Evolutionary conservation across 2,329 filamentous ascomycete species (phyloP).

Genomic region (Cercospora sp.): DNA sequence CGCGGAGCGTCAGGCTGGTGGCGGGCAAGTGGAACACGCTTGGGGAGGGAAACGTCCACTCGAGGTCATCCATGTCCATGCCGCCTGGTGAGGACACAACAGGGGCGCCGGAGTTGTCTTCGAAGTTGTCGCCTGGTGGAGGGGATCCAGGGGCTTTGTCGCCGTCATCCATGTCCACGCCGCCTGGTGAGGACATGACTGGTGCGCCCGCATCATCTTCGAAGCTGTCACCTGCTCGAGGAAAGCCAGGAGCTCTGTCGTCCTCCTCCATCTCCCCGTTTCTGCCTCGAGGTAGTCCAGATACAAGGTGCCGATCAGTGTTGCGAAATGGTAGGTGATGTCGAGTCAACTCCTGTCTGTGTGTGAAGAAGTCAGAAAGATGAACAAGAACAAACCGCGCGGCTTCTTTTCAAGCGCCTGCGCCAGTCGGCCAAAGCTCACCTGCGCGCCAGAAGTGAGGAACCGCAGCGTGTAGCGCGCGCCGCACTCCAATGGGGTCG

Average conservation of each 20-base stretch:
- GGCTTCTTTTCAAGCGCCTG: neutral
- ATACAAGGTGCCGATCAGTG: neutral
- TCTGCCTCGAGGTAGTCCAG: neutral
- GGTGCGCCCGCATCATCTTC: no score
- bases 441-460: slow-evolving; percentile 9
- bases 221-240: neutral
- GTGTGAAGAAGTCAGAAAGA: neutral
- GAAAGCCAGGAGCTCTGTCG: neutral
- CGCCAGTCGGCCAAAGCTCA: slow-evolving; percentile 4
- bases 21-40: neutral
- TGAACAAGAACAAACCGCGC: neutral
- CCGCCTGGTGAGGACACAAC: neutral
- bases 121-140: neutral
- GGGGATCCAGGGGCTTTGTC: neutral
- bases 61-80: neutral
- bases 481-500: neutral
- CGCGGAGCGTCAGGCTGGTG: neutral
- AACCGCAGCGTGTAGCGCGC: neutral
- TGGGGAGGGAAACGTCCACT: neutral
- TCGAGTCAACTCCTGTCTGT: neutral
- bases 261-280: slow-evolving; percentile 1
- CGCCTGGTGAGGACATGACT: neutral
- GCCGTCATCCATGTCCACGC: slow-evolving; percentile 2
- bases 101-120: neutral
- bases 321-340: neutral